Evolutionary conservation across 441 rosid genomes (phyloP).

Genomic region (Populus hybrid): DNA sequence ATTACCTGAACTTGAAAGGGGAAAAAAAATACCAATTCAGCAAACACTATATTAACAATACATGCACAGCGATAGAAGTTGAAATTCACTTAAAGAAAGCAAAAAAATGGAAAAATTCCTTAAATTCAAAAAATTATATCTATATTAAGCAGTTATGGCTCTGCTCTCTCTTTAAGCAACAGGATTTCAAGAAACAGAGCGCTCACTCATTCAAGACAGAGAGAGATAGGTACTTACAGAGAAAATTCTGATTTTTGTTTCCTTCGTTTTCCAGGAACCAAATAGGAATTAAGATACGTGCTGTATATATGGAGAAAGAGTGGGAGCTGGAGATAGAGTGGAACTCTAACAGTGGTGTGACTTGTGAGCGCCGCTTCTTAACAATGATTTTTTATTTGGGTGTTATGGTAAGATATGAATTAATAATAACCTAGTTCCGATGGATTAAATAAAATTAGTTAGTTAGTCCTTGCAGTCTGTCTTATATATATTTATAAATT

Average conservation of each 20-base stretch:
- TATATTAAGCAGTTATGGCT: not conserved
- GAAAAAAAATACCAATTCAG: not conserved
- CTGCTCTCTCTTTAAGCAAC: not conserved
- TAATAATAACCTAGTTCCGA: too few relatives aligned
- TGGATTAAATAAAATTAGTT: too few relatives aligned
- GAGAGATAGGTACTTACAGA: not conserved
- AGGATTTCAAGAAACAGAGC: not conserved
- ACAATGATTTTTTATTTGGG: too few relatives aligned
- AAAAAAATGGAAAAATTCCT: not conserved
- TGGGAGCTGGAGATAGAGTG: too few relatives aligned
- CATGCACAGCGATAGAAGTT: not conserved
- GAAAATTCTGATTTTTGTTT: not conserved
- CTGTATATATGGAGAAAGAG: too few relatives aligned
- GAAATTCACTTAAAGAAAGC: not conserved
- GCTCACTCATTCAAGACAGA: not conserved
- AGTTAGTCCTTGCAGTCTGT: too few relatives aligned
- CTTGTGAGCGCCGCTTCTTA: too few relatives aligned
- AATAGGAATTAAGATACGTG: not conserved
- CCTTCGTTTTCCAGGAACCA: not conserved
- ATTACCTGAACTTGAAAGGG: not conserved
- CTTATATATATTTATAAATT: too few relatives aligned
- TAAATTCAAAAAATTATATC: too few relatives aligned
- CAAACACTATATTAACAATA: not conserved
- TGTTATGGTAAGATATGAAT: too few relatives aligned
- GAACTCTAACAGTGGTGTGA: too few relatives aligned